Evolutionary conservation across 2,329 filamentous ascomycete species (phyloP), one percentile per base, ranked within the genome.

Genomic region (Sporothrix brunneoviolacea): DNA sequence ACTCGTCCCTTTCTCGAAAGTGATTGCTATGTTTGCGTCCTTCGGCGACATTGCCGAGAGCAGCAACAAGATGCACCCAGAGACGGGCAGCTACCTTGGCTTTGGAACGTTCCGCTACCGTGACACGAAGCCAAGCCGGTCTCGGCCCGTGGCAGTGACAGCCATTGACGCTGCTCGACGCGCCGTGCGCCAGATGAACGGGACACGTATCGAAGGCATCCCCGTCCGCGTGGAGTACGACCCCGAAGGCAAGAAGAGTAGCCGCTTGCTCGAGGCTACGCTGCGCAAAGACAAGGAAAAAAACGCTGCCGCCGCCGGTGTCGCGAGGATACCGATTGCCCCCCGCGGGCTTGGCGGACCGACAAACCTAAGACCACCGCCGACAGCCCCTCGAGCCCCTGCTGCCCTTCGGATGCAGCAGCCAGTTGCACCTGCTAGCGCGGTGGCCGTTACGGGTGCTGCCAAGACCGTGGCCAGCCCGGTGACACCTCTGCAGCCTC

Each of bases 51-150:
- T 98, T 56, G 85, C 86, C 39, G 86, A 91, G 62, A 86, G 94
- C 60, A 90, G 88, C 62, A 96, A 96, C 63, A 91, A 94, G 65
- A 91, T 94, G 61, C 90, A 98, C 66, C 93, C 93, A 8, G 85
- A 91, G 52, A 97, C 91, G 12, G 93, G 93, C 16, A 93, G 88
- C 62, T 95, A 94, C 63, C 77, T 98, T 12, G 93, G 93, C 12
- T 91, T 98, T 64, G 95, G 88, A 57, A 88, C 89, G 15, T 89
- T 98, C 63, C 83, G 86, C 53, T 98, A 94, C 67, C 83, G 86
- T 61, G 91, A 97, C 64, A 72, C 76, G 2, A 77, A 80, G 70
- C 66, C 69, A 48, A 64, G 71, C 72, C 57, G 74, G 67, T 58
- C 74, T 70, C 62, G 81, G 69, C 60, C 72, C 58, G 61, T 70